Base-by-base conservation (phyloP, 129 eudicot species). In the Pseudognaphalium luteoalbum region DNA sequence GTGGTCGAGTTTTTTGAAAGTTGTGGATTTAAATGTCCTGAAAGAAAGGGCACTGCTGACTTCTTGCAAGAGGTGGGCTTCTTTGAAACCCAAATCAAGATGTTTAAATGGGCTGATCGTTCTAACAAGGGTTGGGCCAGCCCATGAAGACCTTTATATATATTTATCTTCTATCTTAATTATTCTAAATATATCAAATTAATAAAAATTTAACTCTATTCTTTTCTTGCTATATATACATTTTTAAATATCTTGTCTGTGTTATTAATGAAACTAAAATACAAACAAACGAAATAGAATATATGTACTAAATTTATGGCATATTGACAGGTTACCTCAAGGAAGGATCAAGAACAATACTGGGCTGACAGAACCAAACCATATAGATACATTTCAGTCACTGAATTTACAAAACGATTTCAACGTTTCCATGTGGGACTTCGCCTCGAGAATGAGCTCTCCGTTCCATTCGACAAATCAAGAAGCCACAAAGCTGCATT, bases 41-140 rank as follows among this genome's bases (percentile, higher is more conserved):
- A 95, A 76, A 84, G 99, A 75, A 95, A 93, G 75, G 99, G 97
- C 4, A 91, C 92, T 6, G 99, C 99, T 62, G 99, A 95, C 68
- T 95, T 95, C 83, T 83, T 95, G 81, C 99, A 95, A 86, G 99
- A 95, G 97, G 98, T 88, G 20, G 35, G 35, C 25, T 65, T 65
- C 9, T 17, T 30, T 65, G 34, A 3, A 65, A 6, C 50, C 15
- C 25, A 34, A 7, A 6, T 6, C 5, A 34, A 32, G 42, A 4
- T 34, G 14, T 1, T 61, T 4, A 20, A 19, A 58, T 19, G 20
- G 41, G 11, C 21, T 63, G 16, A 44, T 44, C 11, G 52, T 44
- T 3, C 11, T 58, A n/a, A 58, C 28, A 44, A 1, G 52, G 16
- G 52, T 22, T 60, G 35, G 68, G 39, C 28, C n/a, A 61, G 37